These are phyloP conservation scores for Akanthomyces lecanii DNA, from an alignment of 2,329 filamentous ascomycete genomes.

Conservation along the genomic window DNA sequence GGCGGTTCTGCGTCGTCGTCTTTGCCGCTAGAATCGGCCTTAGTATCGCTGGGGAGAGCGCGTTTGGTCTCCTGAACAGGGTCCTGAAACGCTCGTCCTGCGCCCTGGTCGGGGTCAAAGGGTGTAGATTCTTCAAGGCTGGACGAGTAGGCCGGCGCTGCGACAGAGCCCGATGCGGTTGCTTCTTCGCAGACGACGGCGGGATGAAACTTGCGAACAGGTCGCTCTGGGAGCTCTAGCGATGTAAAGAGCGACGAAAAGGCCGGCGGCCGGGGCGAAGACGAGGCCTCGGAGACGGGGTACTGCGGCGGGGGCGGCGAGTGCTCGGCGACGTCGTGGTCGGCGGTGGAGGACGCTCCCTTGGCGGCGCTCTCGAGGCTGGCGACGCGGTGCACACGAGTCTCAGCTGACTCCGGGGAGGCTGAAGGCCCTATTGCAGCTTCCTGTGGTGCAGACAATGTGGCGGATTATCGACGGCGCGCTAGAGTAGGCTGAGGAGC, in stretches of 20 bases:
- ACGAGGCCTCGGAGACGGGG: constrained; percentile 51
- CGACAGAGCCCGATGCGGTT: constrained; percentile 35
- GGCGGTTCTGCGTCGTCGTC: constrained; percentile 85
- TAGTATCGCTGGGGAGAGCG: constrained; percentile 75
- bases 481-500: neutral
- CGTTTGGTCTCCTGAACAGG: constrained; percentile 73
- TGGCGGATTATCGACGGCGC: constrained; percentile 28
- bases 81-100: constrained; percentile 42
- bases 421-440: constrained; percentile 32
- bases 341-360: constrained; percentile 21
- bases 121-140: constrained; percentile 35
- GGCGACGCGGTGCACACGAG: constrained; percentile 23
- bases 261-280: constrained; percentile 50
- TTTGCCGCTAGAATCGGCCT: constrained; percentile 70
- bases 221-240: constrained; percentile 34
- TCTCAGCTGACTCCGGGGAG: constrained; percentile 34
- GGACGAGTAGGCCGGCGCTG: constrained; percentile 53
- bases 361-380: constrained; percentile 23
- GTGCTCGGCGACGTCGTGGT: constrained; percentile 30
- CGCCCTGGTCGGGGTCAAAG: constrained; percentile 33
- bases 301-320: constrained; percentile 56
- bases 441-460: constrained; percentile 35
- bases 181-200: constrained; percentile 24
- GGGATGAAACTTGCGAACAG: constrained; percentile 28
- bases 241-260: constrained; percentile 58